Evolutionary conservation across 108 stramenopile species (phyloP), one percentile per base, ranked within the genome.

Genomic region (Cylindrotheca fusiformis): DNA sequence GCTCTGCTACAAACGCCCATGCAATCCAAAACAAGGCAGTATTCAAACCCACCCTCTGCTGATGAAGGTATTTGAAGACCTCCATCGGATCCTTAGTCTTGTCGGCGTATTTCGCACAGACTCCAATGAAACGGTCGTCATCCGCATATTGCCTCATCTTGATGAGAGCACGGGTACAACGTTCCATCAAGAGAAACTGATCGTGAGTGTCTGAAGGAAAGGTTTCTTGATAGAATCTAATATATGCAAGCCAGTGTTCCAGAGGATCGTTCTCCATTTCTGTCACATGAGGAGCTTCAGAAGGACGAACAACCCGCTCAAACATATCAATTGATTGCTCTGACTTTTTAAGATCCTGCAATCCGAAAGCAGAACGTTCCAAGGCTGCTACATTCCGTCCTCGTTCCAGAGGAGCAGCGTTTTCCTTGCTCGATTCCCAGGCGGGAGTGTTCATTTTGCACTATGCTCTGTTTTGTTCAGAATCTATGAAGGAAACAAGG

Each of bases 401-500:
- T 27, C 80, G 72, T 72, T 80, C 82, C 22, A 93, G 60, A 27
- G 91, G 91, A 45, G 91, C 91, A 41, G 91, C 78, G 63, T 93
- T 93, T 63, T 93, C 91, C 58, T 93, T 93, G 65, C 61, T 59
- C 29, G 58, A 55, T 76, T 93, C 91, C 91, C 91, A 93, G 25
- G 75, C 60, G 23, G 80, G 80, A 21, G 83, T 64, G 24, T 51
- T 63, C 52, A 53, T 63, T 5, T 4, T 63, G 5, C 21, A 1
- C 27, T 29, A 30, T 18, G n/a, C n/a, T n/a, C n/a, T n/a, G n/a
- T n/a, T n/a, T n/a, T n/a, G n/a, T n/a, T n/a, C n/a, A n/a, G n/a
- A n/a, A n/a, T n/a, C n/a, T n/a, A n/a, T n/a, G n/a, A n/a, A n/a
- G n/a, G n/a, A n/a, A n/a, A n/a, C n/a, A n/a, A n/a, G n/a, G n/a